These are phyloP conservation scores for Venturia carpophila DNA, from an alignment of 2,329 filamentous ascomycete genomes.

Conservation along the genomic window DNA sequence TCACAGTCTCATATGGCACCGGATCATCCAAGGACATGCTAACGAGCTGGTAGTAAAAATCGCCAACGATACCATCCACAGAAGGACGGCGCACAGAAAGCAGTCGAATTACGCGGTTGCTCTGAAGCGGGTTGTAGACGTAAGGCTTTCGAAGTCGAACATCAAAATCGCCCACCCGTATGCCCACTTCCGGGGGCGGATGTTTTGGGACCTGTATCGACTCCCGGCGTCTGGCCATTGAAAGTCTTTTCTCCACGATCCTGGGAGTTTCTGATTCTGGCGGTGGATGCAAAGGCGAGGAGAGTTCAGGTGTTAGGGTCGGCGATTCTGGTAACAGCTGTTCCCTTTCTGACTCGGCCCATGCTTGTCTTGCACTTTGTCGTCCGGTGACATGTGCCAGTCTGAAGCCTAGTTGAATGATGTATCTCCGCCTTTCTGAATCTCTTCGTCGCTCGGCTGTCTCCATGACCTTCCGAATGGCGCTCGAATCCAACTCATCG, in stretches of 20 bases:
- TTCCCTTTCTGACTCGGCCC: slow-evolving; percentile 7
- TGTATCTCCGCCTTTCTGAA: slow-evolving; percentile 13
- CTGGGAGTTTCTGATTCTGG: slow-evolving; percentile 15
- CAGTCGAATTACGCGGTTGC: slow-evolving; percentile 16
- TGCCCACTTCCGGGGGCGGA: slow-evolving; percentile 11
- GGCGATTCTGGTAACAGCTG: slow-evolving; percentile 5
- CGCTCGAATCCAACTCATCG: slow-evolving; percentile 15
- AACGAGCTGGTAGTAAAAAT: slow-evolving; percentile 17
- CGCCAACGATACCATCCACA: slow-evolving; percentile 13
- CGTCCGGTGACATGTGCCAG: slow-evolving; percentile 17
- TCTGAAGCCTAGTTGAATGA: slow-evolving; percentile 17
- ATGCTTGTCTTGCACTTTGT: slow-evolving; percentile 1
- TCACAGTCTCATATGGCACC: slow-evolving; percentile 16
- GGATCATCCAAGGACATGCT: slow-evolving; percentile 17
- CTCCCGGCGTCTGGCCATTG: slow-evolving; percentile 4
- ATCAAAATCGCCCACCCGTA: slow-evolving; percentile 18
- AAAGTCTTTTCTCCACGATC: neutral
- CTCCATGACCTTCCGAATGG: slow-evolving; percentile 16
- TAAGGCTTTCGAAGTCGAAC: slow-evolving; percentile 12
- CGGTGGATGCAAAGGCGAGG: neutral
- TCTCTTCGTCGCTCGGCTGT: slow-evolving; percentile 17
- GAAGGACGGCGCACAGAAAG: slow-evolving; percentile 14
- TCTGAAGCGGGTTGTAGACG: slow-evolving; percentile 16
- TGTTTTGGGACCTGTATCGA: neutral
- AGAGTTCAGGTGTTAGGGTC: neutral